Percentiles rank a stretch among this genome's conserved stretches.
phyloP scores from a whole-genome alignment of 2,329 filamentous ascomycete genomes.

The Blumeria graminis region DNA sequence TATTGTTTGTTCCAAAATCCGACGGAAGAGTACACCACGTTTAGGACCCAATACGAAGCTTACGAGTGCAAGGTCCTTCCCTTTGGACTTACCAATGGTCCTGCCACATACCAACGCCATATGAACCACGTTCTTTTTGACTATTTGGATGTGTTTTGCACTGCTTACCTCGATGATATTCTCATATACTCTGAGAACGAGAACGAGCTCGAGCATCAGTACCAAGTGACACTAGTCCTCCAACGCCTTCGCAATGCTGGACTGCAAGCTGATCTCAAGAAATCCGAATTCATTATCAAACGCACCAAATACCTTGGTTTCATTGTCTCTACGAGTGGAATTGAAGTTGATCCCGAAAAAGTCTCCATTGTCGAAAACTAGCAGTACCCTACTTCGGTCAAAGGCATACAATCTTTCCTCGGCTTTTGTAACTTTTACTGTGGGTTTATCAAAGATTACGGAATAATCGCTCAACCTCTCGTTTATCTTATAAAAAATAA shows the following conservation, averaged over 20 bases:
- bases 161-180: conserved; percentile 3
- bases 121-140: conserved; percentile 3
- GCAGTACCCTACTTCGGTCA: background rate
- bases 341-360: background rate
- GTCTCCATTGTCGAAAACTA: background rate
- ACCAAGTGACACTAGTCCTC: conserved; percentile 2
- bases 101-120: conserved; percentile 1
- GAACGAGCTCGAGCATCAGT: background rate
- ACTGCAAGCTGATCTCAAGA: background rate
- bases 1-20: too few relatives aligned
- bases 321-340: background rate
- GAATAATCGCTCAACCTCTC: background rate
- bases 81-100: conserved; percentile 1
- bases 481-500: background rate
- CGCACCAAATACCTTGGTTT: conserved; percentile 2
- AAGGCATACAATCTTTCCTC: background rate
- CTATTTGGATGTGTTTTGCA: conserved; percentile 1
- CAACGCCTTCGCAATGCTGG: background rate
- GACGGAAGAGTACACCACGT: background rate
- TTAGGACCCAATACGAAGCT: background rate
- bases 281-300: background rate
- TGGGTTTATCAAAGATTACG: background rate
- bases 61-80: conserved; percentile 1
- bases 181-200: conserved; percentile 3
- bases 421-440: background rate